Evolutionary conservation across 768 basidiomycete genomes (phyloP).

Genomic region (Astraeus odoratus): DNA sequence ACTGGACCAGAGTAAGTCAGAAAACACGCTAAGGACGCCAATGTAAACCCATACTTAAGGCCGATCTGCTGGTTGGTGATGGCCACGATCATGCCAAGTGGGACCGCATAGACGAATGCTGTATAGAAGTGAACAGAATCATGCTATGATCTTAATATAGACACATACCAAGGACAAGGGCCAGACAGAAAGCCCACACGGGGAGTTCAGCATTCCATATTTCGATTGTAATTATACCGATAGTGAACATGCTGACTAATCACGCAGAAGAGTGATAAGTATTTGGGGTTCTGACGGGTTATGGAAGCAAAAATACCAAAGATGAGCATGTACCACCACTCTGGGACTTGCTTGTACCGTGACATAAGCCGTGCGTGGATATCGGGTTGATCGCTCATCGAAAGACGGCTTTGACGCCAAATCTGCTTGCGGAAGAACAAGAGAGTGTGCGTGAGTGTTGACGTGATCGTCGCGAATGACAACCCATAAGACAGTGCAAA

Average conservation of each 20-base stretch:
- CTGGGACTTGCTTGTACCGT: constrained; percentile 50
- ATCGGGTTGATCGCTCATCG: constrained; percentile 75
- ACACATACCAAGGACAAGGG: constrained; percentile 36
- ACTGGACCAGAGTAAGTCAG: neutral
- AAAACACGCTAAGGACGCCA: neutral
- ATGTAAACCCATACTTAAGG: constrained; percentile 23
- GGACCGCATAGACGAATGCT: constrained; percentile 62
- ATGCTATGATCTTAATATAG: neutral
- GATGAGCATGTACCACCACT: constrained; percentile 49
- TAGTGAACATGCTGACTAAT: constrained; percentile 41
- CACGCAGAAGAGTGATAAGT: constrained; percentile 51
- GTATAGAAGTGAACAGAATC: neutral
- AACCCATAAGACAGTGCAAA: constrained; percentile 78
- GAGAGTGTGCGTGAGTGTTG: constrained; percentile 65
- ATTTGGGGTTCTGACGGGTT: no score
- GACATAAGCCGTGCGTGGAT: constrained; percentile 59
- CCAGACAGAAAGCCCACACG: constrained; percentile 40
- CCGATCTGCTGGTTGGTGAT: constrained; percentile 76
- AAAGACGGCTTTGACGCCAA: constrained; percentile 59
- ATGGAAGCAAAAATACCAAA: constrained; percentile 29
- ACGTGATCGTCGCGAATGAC: constrained; percentile 74
- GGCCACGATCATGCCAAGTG: constrained; percentile 71
- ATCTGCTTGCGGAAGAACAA: constrained; percentile 79
- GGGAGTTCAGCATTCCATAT: constrained; percentile 49
- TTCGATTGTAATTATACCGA: constrained; percentile 54